Conservation (phyloP, 108 stramenopile genomes). For the Cyclotella atomus region DNA sequence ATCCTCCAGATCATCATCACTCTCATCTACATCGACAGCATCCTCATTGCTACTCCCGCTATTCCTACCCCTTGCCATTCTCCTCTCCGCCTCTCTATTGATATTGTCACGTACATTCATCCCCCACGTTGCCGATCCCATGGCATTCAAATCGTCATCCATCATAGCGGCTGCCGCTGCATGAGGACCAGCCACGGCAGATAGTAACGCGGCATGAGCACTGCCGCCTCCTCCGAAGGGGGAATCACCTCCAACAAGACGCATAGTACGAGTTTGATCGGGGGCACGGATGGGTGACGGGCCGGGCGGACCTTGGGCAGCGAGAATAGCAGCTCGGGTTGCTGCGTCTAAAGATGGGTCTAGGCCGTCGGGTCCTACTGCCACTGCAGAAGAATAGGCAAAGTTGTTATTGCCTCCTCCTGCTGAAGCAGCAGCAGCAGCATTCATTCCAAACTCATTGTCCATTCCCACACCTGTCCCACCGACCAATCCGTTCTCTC, state of each 20-base stretch:
- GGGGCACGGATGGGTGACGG: conserved; percentile 69
- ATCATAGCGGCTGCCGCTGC: conserved; percentile 18
- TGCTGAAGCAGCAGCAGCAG: neutral
- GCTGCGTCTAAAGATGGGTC: neutral
- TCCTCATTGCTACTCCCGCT: conserved; percentile 10
- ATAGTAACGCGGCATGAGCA: conserved; percentile 27
- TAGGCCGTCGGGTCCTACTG: neutral
- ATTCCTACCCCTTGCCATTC: neutral
- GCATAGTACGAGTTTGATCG: conserved; percentile 84
- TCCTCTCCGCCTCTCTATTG: conserved; percentile 54
- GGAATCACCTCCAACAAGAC: conserved; percentile 67
- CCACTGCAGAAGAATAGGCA: neutral
- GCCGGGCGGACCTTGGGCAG: neutral
- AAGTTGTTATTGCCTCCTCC: neutral
- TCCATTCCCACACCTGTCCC: neutral
- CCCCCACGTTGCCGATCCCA: conserved; percentile 36
- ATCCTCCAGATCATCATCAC: conserved; percentile 32
- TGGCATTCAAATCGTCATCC: conserved; percentile 27
- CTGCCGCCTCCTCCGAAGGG: conserved; percentile 10
- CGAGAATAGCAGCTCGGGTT: neutral
- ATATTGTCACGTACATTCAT: conserved; percentile 45
- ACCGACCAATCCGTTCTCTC: conserved; percentile 44
- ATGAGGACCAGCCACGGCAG: conserved; percentile 33
- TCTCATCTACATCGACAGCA: conserved; percentile 27
- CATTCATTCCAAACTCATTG: too few relatives aligned